These are phyloP conservation scores for Clitopilus passeckerianus DNA, from an alignment of 768 basidiomycete species.

Conservation along the genomic window DNA sequence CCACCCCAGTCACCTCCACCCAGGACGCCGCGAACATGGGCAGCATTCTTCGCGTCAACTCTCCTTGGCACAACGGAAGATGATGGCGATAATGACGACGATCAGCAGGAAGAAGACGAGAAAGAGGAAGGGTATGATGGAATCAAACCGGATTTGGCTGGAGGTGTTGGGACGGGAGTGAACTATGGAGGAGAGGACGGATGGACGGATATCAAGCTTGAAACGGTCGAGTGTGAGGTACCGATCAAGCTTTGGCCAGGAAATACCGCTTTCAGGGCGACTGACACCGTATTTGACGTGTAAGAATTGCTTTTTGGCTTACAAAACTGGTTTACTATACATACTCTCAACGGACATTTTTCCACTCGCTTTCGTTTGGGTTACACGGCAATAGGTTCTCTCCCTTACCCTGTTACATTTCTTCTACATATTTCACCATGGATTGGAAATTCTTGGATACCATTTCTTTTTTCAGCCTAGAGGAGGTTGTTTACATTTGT, in stretches of 20 bases:
- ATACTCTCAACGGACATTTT: not conserved
- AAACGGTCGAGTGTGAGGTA: conserved; percentile 94
- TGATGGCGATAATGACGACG: conserved; percentile 53
- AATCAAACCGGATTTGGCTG: conserved; percentile 37
- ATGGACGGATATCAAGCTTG: conserved; percentile 66
- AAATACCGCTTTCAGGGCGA: conserved; percentile 80
- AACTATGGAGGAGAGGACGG: conserved; percentile 51
- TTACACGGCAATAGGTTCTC: not conserved
- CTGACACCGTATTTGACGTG: conserved; percentile 76
- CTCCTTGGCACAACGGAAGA: conserved; percentile 32
- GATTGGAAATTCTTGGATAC: not conserved
- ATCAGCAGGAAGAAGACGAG: conserved; percentile 19
- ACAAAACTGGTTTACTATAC: not conserved
- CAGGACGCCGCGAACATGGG: conserved; percentile 30
- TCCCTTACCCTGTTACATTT: not conserved
- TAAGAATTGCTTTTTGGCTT: conserved; percentile 18
- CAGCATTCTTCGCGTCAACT: conserved; percentile 30
- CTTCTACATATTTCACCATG: not conserved
- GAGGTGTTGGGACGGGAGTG: conserved; percentile 48
- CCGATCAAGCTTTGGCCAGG: conserved; percentile 86
- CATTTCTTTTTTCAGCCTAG: not conserved
- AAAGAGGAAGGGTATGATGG: conserved; percentile 39
- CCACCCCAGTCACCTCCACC: conserved; percentile 9
- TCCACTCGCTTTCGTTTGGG: not conserved
- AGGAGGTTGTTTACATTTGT: not conserved